Conservation (phyloP, 805 yeast species). For the Pichia pseudocactophila region DNA sequence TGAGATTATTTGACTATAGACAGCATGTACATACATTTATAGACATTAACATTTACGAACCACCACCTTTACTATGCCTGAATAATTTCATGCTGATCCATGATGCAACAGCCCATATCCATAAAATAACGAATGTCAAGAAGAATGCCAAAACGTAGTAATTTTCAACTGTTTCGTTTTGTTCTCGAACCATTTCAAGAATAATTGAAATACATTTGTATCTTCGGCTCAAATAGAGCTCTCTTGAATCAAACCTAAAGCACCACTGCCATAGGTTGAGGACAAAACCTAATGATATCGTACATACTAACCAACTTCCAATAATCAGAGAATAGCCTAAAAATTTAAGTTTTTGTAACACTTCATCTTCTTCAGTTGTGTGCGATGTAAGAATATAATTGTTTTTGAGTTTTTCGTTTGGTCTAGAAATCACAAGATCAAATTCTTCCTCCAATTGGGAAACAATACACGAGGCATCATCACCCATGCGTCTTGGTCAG, state of each 20-base stretch:
- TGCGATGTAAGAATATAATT: too few relatives aligned
- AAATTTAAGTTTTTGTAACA: conserved; percentile 10
- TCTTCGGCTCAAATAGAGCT: neutral
- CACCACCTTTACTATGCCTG: conserved; percentile 66
- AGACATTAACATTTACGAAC: conserved; percentile 13
- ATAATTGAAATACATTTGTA: conserved; percentile 7
- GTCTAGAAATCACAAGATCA: too few relatives aligned
- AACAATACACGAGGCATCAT: too few relatives aligned
- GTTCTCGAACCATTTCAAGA: conserved; percentile 2
- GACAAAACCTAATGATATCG: conserved; percentile 23
- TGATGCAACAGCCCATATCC: conserved; percentile 66
- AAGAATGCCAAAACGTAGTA: conserved; percentile 26
- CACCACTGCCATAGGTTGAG: conserved; percentile 27
- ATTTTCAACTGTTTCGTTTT: conserved; percentile 15
- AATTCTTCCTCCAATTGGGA: too few relatives aligned
- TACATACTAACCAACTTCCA: conserved; percentile 21
- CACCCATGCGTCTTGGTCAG: too few relatives aligned
- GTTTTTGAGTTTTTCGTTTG: neutral
- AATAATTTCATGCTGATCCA: conserved; percentile 80
- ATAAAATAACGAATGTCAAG: conserved; percentile 28
- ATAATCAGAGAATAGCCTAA: conserved; percentile 23
- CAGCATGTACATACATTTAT: neutral
- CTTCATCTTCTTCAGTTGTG: neutral
- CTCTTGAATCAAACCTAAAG: conserved; percentile 7
- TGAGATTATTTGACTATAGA: conserved; percentile 25